phyloP scores from a whole-genome alignment of 176 grass and related monocot genomes.

The Eragrostis nindensis region DNA sequence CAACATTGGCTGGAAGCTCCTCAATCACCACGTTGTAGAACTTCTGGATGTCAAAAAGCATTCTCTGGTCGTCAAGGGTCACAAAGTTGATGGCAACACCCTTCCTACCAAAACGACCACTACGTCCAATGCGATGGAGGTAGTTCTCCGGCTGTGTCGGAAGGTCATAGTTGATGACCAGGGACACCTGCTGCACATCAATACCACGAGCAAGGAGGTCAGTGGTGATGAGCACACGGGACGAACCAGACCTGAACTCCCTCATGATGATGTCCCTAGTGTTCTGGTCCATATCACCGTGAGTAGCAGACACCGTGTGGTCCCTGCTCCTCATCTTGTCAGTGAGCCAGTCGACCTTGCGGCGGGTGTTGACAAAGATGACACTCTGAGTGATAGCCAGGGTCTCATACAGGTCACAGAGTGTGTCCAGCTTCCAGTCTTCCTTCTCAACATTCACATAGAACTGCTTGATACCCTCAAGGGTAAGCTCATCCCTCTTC shows the following conservation, averaged over 20 bases:
- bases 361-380: conserved; percentile 92
- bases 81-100: conserved; percentile 96
- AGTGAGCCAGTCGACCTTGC: conserved; percentile 93
- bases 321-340: conserved; percentile 95
- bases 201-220: conserved; percentile 92
- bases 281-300: conserved; percentile 96
- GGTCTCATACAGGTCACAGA: conserved; percentile 89
- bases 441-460: conserved; percentile 92
- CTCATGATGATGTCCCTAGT: conserved; percentile 96
- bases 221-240: conserved; percentile 84
- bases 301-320: conserved; percentile 86
- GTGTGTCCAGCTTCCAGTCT: conserved; percentile 95
- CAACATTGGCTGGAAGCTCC: conserved; percentile 86
- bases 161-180: conserved; percentile 93
- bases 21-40: conserved; percentile 90
- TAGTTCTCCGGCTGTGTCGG: conserved; percentile 94
- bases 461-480: conserved; percentile 97
- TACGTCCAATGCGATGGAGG: conserved; percentile 88
- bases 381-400: conserved; percentile 91
- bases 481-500: conserved; percentile 95
- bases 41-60: conserved; percentile 89
- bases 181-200: conserved; percentile 89
- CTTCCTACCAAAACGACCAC: conserved; percentile 88
- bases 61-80: conserved; percentile 83
- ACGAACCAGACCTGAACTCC: conserved; percentile 86